Conservation (phyloP, 2,329 filamentous ascomycete species). For the Macrophomina phaseolina region DNA sequence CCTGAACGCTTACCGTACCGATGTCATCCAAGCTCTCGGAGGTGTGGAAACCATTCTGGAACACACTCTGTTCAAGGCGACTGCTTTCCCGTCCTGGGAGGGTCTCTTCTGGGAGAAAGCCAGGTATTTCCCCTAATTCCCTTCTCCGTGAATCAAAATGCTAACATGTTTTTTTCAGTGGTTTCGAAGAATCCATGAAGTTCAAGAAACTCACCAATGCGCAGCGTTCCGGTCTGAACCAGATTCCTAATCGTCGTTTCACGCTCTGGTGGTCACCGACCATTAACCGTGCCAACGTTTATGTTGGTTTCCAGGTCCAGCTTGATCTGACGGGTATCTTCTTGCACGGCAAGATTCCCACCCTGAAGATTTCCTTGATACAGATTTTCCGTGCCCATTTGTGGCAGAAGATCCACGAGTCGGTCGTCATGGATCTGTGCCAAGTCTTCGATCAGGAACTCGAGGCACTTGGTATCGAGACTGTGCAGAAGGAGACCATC, state of each 20-base stretch:
- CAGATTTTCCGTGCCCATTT: slow-evolving; percentile 99
- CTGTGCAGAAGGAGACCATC: slow-evolving; percentile 98
- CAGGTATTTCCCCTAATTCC: slow-evolving; percentile 33
- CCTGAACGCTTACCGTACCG: slow-evolving; percentile 90
- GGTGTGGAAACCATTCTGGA: slow-evolving; percentile 98
- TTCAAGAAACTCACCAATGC: slow-evolving; percentile 99
- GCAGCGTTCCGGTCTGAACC: slow-evolving; percentile 93
- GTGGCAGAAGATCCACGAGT: slow-evolving; percentile 99
- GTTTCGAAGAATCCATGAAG: slow-evolving; percentile 72
- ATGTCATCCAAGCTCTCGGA: slow-evolving; percentile 94
- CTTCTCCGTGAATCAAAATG: slow-evolving; percentile 53
- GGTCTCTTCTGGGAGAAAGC: slow-evolving; percentile 88
- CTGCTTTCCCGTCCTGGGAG: slow-evolving; percentile 96
- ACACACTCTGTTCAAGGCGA: slow-evolving; percentile 95
- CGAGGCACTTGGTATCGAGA: slow-evolving; percentile 94
- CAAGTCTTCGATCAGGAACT: slow-evolving; percentile 98
- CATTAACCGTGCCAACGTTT: slow-evolving; percentile 95
- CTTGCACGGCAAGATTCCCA: slow-evolving; percentile 98
- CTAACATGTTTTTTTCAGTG: slow-evolving; percentile 47
- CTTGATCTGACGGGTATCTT: slow-evolving; percentile 98
- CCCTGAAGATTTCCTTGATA: slow-evolving; percentile 95
- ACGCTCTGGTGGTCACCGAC: slow-evolving; percentile 92
- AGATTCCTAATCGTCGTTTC: slow-evolving; percentile 98
- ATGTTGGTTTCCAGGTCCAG: slow-evolving; percentile 99
- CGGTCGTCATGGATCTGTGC: slow-evolving; percentile 97